Conservation (phyloP, 176 grass and related monocot species). For the Microstegium vimineum region DNA sequence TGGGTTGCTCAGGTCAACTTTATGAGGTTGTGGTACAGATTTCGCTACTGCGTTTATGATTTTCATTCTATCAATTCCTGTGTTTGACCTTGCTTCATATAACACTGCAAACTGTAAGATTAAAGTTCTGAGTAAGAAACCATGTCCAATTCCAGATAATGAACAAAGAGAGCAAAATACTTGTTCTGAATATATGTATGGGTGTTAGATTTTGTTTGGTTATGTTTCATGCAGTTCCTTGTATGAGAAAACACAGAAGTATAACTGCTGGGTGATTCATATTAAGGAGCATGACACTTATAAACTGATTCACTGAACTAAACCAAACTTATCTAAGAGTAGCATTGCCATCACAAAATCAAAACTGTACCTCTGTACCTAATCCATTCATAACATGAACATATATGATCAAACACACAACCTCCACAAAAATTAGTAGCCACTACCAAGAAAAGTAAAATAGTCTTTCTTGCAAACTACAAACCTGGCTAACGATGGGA, state of each 20-base stretch:
- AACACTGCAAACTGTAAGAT: conserved; percentile 81
- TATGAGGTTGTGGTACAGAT: conserved; percentile 71
- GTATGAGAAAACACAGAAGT: background rate
- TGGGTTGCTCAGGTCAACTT: conserved; percentile 86
- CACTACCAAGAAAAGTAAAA: background rate
- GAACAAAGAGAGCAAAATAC: background rate
- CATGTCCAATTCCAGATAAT: background rate
- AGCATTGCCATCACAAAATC: background rate
- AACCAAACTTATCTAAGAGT: background rate
- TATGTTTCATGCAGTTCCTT: conserved; percentile 3
- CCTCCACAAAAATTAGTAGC: background rate
- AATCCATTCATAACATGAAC: background rate
- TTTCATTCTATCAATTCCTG: conserved; percentile 91
- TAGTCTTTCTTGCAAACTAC: background rate
- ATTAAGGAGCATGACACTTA: background rate
- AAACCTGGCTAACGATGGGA: background rate
- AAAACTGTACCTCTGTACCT: too few species aligned
- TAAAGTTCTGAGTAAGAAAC: conserved; percentile 22
- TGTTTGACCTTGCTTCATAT: conserved; percentile 89
- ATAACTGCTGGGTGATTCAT: background rate
- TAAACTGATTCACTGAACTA: background rate
- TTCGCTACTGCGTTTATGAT: conserved; percentile 96
- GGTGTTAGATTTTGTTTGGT: background rate
- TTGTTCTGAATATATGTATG: background rate
- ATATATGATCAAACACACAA: background rate